Conservation (phyloP, 2,329 filamentous ascomycete species). For the Chlorencoelia australis region DNA sequence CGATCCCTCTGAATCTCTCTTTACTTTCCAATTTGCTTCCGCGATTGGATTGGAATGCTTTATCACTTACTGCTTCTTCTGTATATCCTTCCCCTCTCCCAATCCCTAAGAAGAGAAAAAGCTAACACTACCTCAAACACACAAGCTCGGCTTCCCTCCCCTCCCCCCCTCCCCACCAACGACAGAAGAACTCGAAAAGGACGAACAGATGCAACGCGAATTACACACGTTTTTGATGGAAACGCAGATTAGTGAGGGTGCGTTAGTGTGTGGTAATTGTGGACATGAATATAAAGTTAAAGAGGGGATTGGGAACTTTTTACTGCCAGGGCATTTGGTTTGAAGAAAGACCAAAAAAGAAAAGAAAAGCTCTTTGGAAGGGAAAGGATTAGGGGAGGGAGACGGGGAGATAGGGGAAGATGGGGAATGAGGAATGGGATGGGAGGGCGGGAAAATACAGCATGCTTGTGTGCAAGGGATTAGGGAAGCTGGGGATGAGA, state of each 20-base stretch:
- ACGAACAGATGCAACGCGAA: constrained; percentile 64
- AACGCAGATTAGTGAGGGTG: constrained; percentile 82
- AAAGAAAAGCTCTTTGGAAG: background rate
- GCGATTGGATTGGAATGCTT: constrained; percentile 77
- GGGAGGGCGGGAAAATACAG: background rate
- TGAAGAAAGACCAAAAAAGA: constrained; percentile 30
- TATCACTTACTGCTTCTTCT: constrained; percentile 67
- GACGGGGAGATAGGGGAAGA: background rate
- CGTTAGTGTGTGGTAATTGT: constrained; percentile 82
- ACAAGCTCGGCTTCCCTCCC: constrained; percentile 66
- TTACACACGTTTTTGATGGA: constrained; percentile 76
- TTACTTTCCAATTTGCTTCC: constrained; percentile 81
- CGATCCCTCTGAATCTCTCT: constrained; percentile 68
- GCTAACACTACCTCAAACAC: constrained; percentile 1
- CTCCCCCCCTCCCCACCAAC: constrained; percentile 57
- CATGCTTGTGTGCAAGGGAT: background rate
- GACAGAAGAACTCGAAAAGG: constrained; percentile 48
- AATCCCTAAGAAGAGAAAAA: constrained; percentile 5
- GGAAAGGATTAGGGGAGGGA: background rate
- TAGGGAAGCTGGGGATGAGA: background rate
- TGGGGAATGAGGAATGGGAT: background rate
- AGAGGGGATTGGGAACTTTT: constrained; percentile 93
- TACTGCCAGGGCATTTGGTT: constrained; percentile 86
- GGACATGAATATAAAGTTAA: constrained; percentile 90
- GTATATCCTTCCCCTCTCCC: constrained; percentile 35